These are phyloP conservation scores for Epichloe aotearoae DNA, from an alignment of 2,329 filamentous ascomycete genomes.

Conservation along the genomic window DNA sequence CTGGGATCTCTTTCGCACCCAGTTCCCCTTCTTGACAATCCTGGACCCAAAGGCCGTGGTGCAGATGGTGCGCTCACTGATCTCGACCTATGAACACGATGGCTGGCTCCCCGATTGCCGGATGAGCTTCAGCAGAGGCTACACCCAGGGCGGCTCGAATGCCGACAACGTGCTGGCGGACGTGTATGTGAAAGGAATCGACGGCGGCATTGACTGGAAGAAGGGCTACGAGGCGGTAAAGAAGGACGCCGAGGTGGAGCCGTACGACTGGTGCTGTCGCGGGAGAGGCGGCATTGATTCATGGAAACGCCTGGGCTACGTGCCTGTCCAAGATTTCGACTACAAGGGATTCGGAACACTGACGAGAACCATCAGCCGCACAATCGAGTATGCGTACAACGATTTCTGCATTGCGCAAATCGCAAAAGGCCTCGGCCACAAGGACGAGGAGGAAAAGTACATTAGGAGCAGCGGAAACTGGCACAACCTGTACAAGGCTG, in stretches of 20 bases:
- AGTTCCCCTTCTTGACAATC: conserved; percentile 56
- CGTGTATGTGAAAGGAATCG: conserved; percentile 52
- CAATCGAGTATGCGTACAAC: conserved; percentile 67
- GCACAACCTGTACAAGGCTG: conserved; percentile 49
- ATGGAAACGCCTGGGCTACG: conserved; percentile 60
- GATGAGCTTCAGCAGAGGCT: conserved; percentile 64
- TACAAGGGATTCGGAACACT: conserved; percentile 52
- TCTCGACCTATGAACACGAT: conserved; percentile 57
- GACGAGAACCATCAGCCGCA: conserved; percentile 58
- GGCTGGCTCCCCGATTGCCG: conserved; percentile 64
- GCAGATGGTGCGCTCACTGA: conserved; percentile 54
- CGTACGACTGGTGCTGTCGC: conserved; percentile 55
- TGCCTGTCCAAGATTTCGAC: conserved; percentile 58
- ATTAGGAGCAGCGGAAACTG: conserved; percentile 47
- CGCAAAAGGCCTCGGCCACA: conserved; percentile 41
- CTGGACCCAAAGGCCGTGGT: conserved; percentile 51
- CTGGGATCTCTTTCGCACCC: conserved; percentile 59
- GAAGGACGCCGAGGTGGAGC: conserved; percentile 60
- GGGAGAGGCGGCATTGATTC: conserved; percentile 58
- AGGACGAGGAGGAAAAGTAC: conserved; percentile 46
- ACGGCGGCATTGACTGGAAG: conserved; percentile 48
- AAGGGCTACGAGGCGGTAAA: conserved; percentile 57
- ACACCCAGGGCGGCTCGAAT: conserved; percentile 63
- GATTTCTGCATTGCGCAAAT: conserved; percentile 58
- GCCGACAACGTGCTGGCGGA: conserved; percentile 58